Evolutionary conservation across 108 stramenopile species (phyloP), one percentile per base, ranked within the genome.

Genomic region (Hondaea fermentalgiana): DNA sequence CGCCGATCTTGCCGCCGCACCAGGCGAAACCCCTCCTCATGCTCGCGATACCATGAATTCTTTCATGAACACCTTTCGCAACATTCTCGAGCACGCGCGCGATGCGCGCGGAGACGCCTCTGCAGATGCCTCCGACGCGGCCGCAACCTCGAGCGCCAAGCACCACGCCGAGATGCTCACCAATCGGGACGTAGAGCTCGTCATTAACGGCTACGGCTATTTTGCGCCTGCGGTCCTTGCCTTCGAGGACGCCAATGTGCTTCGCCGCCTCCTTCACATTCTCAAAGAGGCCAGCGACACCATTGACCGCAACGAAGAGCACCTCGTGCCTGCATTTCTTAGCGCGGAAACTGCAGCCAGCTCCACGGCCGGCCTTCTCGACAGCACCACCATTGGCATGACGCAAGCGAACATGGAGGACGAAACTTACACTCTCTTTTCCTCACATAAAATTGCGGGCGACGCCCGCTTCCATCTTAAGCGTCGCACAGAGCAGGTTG

Each of bases 201-300:
- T 83, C 51, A 83, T 83, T 3, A 83, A 83, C 23, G 76, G 76
- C 6, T 83, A 83, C 51, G 76, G 76, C 28, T 83, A 28, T 23
- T 83, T 83, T 4, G 76, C 76, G n/a, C 19, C 19, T 6, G 76
- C 76, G 16, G 51, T 83, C 12, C 51, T 83, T 12, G 51, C 51
- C 12, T 53, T 53, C 76, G n/a, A 47, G 49, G 51, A 47, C 6
- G 49, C 76, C 14, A 53, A 35, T 17, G 51, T 25, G 23, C 51
- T 83, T 23, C 76, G 76, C n/a, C 12, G 76, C 6, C 49, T 83
- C 3, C n/a, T 83, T 43, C 51, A 47, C 16, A 43, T 53, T 6
- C 76, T 83, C 76, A 83, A 83, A 23, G 76, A 83, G 45, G 76
- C 76, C n/a, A 83, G 76, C 76, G 76, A 83, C 51, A 83, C 49